Conservation (phyloP, 2,329 filamentous ascomycete genomes). For the Aspergillus sp. region DNA sequence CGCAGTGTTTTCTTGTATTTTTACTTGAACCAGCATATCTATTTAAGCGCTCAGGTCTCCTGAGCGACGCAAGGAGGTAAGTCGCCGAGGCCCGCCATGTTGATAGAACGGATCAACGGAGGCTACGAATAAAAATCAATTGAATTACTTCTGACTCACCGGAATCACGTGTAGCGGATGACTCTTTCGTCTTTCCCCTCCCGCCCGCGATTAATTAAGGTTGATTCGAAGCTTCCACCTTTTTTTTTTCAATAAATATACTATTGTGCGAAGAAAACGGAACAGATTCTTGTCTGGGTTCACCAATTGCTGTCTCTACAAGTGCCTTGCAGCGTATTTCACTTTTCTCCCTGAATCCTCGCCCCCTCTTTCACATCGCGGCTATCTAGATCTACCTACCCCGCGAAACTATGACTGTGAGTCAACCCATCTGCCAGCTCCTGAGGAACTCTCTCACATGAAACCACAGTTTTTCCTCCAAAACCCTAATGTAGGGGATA, state of each 20-base stretch:
- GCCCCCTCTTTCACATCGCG: background rate
- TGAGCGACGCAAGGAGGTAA: background rate
- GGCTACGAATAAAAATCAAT: background rate
- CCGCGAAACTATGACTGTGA: conserved; percentile 35
- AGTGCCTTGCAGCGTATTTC: background rate
- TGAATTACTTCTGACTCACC: conserved; percentile 10
- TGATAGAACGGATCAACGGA: background rate
- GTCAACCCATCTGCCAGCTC: conserved; percentile 17
- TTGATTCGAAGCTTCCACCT: background rate
- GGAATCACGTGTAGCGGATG: conserved; percentile 28
- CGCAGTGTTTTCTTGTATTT: background rate
- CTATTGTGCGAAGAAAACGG: background rate
- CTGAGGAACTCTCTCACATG: conserved; percentile 14
- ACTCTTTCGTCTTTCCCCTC: background rate
- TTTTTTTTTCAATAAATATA: conserved; percentile 8
- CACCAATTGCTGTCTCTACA: background rate
- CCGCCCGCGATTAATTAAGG: background rate
- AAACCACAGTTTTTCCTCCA: conserved; percentile 67
- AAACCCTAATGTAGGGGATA: conserved; percentile 77
- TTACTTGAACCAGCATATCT: background rate
- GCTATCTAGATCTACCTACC: conserved; percentile 17
- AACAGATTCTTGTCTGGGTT: background rate
- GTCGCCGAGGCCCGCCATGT: background rate
- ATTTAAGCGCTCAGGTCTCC: background rate
- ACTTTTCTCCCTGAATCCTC: background rate